phyloP scores from a whole-genome alignment of 2,329 filamentous ascomycete genomes.

The Aureobasidium pullulans region DNA sequence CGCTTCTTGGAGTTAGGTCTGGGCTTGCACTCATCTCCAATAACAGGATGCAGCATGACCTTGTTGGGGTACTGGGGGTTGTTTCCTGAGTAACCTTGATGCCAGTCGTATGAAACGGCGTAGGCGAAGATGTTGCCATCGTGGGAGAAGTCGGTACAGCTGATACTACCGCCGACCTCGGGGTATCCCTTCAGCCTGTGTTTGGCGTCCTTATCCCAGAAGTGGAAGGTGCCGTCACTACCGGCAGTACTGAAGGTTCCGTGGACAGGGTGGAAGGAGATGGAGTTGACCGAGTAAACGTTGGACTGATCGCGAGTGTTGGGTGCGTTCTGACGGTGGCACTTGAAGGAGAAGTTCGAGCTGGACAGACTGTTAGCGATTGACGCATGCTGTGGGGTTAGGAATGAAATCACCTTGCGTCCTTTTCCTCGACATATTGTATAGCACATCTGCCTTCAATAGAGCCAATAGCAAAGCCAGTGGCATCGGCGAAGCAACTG shows the following conservation, averaged over 20 bases:
- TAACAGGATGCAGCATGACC: constrained; percentile 44
- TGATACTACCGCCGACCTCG: constrained; percentile 66
- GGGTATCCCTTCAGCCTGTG: constrained; percentile 58
- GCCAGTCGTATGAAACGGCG: constrained; percentile 95
- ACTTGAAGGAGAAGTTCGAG: constrained; percentile 98
- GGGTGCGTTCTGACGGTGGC: constrained; percentile 75
- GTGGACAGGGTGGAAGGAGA: constrained; percentile 93
- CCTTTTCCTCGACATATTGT: constrained; percentile 96
- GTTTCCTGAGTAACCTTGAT: constrained; percentile 87
- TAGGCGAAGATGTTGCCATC: constrained; percentile 57
- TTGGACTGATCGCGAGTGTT: constrained; percentile 62
- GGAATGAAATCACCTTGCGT: constrained; percentile 48
- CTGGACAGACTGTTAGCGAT: constrained; percentile 19
- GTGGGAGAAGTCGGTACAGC: constrained; percentile 83
- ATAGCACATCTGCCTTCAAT: constrained; percentile 97
- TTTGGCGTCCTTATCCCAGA: constrained; percentile 67
- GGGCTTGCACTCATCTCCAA: constrained; percentile 44
- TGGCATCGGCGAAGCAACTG: constrained; percentile 86
- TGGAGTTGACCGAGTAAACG: constrained; percentile 92
- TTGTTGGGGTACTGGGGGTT: constrained; percentile 50
- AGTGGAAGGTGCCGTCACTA: constrained; percentile 92
- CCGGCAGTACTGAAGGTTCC: constrained; percentile 98
- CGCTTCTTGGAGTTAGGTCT: constrained; percentile 41
- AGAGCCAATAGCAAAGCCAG: constrained; percentile 88
- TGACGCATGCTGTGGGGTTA: not conserved